Conservation (phyloP, 768 basidiomycete genomes). For the Termitomyces sp. region DNA sequence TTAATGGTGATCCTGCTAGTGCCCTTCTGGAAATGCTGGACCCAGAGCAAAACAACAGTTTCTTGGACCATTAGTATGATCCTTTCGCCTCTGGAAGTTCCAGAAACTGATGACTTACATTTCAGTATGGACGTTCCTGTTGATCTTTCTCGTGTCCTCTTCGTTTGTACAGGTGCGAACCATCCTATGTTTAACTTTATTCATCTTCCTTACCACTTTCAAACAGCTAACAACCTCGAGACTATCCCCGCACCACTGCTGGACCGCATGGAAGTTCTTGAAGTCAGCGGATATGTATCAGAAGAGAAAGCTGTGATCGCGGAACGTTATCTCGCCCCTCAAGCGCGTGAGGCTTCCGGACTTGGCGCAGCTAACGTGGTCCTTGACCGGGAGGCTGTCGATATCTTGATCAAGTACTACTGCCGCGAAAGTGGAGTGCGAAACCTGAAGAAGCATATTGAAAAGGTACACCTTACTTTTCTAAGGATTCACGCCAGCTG, state of each 20-base stretch:
- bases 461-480: slow-evolving; percentile 63
- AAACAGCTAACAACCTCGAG: slow-evolving; percentile 79
- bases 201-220: not conserved
- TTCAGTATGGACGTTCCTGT: slow-evolving; percentile 93
- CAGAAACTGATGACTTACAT: slow-evolving; percentile 10
- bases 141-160: slow-evolving; percentile 92
- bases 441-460: slow-evolving; percentile 97
- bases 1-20: slow-evolving; percentile 90
- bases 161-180: slow-evolving; percentile 75
- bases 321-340: slow-evolving; percentile 83
- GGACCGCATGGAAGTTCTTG: slow-evolving; percentile 95
- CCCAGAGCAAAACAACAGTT: slow-evolving; percentile 92
- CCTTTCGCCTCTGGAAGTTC: not conserved
- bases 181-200: not conserved
- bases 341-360: slow-evolving; percentile 89
- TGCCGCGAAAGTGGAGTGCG: slow-evolving; percentile 96
- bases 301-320: slow-evolving; percentile 92
- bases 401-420: slow-evolving; percentile 92
- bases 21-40: slow-evolving; percentile 92
- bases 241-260: slow-evolving; percentile 93
- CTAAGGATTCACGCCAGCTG: not conserved
- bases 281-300: slow-evolving; percentile 92
- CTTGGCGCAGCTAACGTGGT: slow-evolving; percentile 81
- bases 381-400: slow-evolving; percentile 74
- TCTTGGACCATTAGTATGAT: slow-evolving; percentile 94